Percentiles rank a stretch among this genome's conserved stretches.
Conservation (phyloP, 2,329 filamentous ascomycete genomes). For the Penicillium concentricum region DNA sequence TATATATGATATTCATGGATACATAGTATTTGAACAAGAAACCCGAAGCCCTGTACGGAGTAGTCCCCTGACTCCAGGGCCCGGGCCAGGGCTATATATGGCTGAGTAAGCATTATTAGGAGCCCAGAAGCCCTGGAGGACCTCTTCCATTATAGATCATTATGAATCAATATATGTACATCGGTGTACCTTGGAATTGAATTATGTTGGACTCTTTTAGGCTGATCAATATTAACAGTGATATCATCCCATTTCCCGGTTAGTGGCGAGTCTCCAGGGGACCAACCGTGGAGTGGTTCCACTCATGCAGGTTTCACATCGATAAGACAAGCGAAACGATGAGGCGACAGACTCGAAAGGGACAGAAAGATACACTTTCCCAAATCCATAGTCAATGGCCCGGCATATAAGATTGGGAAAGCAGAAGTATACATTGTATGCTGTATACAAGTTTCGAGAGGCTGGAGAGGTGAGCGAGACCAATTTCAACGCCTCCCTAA, state of each 20-base stretch:
- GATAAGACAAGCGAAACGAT: neutral
- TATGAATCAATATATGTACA: neutral
- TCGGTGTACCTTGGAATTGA: neutral
- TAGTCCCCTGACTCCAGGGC: neutral
- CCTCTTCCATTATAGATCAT: neutral
- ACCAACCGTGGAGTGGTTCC: constrained; percentile 3
- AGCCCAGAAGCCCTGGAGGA: too few relatives aligned
- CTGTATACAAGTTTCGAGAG: neutral
- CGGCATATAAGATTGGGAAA: neutral
- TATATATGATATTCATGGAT: too few relatives aligned
- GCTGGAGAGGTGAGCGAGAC: neutral
- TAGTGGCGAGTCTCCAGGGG: neutral
- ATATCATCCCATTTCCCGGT: neutral
- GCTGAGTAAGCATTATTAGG: neutral
- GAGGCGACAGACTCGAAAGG: neutral
- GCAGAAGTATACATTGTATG: neutral
- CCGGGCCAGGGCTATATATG: neutral
- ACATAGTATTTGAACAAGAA: neutral
- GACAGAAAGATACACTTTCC: neutral
- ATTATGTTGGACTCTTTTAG: neutral
- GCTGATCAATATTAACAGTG: neutral
- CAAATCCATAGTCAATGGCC: neutral
- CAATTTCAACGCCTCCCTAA: neutral
- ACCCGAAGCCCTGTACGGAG: neutral
- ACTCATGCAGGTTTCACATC: constrained; percentile 9